phyloP scores from a whole-genome alignment of 2,329 filamentous ascomycete genomes.

The Fusarium continuum region DNA sequence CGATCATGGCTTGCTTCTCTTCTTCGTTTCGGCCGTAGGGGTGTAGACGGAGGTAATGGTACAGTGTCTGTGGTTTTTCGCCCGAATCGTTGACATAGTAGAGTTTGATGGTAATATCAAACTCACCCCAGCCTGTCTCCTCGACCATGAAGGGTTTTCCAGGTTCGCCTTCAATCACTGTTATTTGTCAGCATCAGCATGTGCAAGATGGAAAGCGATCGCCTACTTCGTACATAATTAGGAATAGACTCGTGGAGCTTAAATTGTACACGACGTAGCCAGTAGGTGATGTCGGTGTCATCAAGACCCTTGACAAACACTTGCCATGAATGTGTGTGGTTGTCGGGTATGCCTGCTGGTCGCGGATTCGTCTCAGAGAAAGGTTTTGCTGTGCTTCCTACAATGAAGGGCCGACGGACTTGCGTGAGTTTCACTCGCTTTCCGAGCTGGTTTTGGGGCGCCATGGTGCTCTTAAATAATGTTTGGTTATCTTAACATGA shows the following conservation, averaged over 20 bases:
- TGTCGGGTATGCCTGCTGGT: conserved; percentile 78
- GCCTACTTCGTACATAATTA: conserved; percentile 81
- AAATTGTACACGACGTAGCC: conserved; percentile 97
- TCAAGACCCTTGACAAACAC: conserved; percentile 93
- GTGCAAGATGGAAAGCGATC: background rate
- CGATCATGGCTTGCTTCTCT: conserved; percentile 69
- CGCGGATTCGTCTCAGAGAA: conserved; percentile 84
- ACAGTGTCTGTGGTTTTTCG: conserved; percentile 96
- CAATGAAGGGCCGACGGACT: conserved; percentile 72
- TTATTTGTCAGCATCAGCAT: conserved; percentile 27
- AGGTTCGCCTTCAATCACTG: conserved; percentile 75
- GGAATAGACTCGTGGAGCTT: conserved; percentile 98
- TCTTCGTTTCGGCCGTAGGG: conserved; percentile 87
- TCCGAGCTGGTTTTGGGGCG: conserved; percentile 65
- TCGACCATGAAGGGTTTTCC: conserved; percentile 80
- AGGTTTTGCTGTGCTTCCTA: conserved; percentile 80
- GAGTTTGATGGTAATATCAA: conserved; percentile 93
- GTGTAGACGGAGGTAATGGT: conserved; percentile 90
- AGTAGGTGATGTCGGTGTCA: conserved; percentile 90
- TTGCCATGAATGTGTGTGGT: conserved; percentile 97
- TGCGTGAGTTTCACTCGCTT: conserved; percentile 74
- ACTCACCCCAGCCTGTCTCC: conserved; percentile 98
- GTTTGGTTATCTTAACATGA: background rate
- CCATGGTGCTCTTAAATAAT: conserved; percentile 54
- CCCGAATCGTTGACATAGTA: conserved; percentile 88